Base-by-base conservation (phyloP, 2,329 filamentous ascomycete genomes). In the Periconia sp. region DNA sequence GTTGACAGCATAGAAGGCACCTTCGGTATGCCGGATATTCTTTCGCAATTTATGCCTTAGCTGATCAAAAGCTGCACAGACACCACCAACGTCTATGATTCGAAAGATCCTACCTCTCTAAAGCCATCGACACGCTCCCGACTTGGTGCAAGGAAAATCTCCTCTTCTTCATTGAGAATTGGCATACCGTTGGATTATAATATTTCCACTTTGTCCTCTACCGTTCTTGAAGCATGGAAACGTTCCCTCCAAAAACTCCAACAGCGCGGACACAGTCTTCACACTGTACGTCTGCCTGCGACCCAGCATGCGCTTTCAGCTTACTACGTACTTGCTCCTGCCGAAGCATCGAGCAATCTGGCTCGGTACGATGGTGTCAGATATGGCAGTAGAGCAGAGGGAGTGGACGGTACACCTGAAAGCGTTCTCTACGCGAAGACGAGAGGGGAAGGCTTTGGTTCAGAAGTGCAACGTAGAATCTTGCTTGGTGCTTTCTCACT, bases 351-450 rank as follows among this genome's bases (percentile, higher is more conserved):
- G 1, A 97, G 93, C 15, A 99, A 99, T 66, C 84, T 99, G 2
- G 91, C 94, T 53, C 97, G 96, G 72, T 99, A 97, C 72, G 95
- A 99, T 65, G 94, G 94, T 18, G 85, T 97, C n/a, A 88, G 94
- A 11, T 99, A 96, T 74, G 94, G 94, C 1, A 80, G 79, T 18
- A 82, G 85, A 30, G 76, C 70, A 10, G 51, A 66, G 9, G 81
- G 79, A 45, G 80, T 86, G 54, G 85, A 84, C 52, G 78, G 81
- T 6, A 79, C 77, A 11, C 81, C 81, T 9, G 81, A 83, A n/a
- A 69, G 63, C 27, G 70, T 74, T 6, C 62, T 76, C 9, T 97
- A 94, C 72, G 85, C 92, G 0, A 79, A 82, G 41, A 91, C 90
- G 0, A 85, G 94, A 52, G 88, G 87, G 14, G 74, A 79, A 33